Base-by-base conservation (phyloP, 1,139 yeast species). In the Geotrichum restrictum region DNA sequence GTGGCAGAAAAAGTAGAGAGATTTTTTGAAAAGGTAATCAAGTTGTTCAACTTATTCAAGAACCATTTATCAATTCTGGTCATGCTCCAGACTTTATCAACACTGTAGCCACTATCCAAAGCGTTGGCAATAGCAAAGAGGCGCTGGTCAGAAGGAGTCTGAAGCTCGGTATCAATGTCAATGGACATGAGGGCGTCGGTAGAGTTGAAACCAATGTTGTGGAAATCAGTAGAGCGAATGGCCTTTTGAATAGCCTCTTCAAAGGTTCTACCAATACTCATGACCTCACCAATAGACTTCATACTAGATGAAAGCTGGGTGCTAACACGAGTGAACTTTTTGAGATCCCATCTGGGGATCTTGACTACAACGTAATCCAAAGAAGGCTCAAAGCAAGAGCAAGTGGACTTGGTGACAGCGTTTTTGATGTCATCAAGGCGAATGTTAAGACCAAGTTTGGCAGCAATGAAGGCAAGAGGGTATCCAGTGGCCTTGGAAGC, bases 251-350 rank as follows among this genome's bases (percentile, higher is more conserved):
- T 85, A 14, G 97, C 87, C 73, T 93, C 98, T 74, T 93, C 98
- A 68, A 91, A 93, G 63, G 83, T 93, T 74, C 98, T 85, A 66
- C 98, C 98, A 68, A 93, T 93, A 53, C 97, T 95, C 98, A 93
- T 93, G 57, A 93, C 98, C 74, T 93, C 98, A 71, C 98, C 98
- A 55, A 93, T 98, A 45, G 98, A 91, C 74, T 93, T 93, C 98
- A 93, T 93, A 48, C 97, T 83, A 29, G 96, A 88, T 45, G 96
- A 96, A 68, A 91, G 85, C 62, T 85, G 89, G 70, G 95, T 82
- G 70, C 88, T 85, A 57, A 91, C 98, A 67, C 88, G 95, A 70
- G 88, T 94, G 77, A 93, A 93, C 77, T 93, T 93, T 59, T 93
- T 75, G 71, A 93, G 77, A 76, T 93, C 98, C 98, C 98, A 93